Evolutionary conservation across 352 stramenopile genomes (phyloP).

Genomic region (Phytopythium boreale): DNA sequence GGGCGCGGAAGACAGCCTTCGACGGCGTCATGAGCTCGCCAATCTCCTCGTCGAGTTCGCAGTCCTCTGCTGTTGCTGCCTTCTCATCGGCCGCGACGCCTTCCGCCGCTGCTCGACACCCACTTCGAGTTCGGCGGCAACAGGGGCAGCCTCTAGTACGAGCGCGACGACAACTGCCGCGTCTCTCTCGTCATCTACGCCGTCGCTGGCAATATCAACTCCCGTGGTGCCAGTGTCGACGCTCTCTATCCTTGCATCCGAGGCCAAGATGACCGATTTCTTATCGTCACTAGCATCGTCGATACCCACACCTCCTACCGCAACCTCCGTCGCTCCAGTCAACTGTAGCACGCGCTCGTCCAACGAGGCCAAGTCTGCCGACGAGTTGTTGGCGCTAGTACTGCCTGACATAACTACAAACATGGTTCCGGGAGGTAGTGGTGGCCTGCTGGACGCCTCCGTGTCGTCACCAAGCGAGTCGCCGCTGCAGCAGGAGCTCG

Average conservation of each 20-base stretch:
- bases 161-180: background rate
- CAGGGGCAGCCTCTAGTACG: background rate
- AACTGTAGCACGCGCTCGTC: background rate
- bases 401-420: background rate
- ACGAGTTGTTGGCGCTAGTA: background rate
- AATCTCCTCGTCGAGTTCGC: constrained; percentile 60
- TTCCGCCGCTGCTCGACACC: constrained; percentile 29
- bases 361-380: background rate
- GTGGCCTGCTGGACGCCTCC: background rate
- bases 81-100: constrained; percentile 58
- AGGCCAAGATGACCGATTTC: background rate
- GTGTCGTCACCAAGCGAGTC: constrained; percentile 25
- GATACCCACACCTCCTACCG: background rate
- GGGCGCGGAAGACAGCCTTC: constrained; percentile 19
- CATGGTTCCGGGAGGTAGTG: too few species aligned
- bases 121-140: background rate
- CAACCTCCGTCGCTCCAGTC: background rate
- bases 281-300: background rate
- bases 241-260: background rate
- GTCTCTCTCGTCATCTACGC: background rate
- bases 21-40: constrained; percentile 45
- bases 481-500: constrained; percentile 67
- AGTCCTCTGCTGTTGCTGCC: constrained; percentile 45
- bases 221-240: background rate
- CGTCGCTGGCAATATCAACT: background rate